Base-by-base conservation (phyloP, 2,329 filamentous ascomycete species). In the Colletotrichum horii region DNA sequence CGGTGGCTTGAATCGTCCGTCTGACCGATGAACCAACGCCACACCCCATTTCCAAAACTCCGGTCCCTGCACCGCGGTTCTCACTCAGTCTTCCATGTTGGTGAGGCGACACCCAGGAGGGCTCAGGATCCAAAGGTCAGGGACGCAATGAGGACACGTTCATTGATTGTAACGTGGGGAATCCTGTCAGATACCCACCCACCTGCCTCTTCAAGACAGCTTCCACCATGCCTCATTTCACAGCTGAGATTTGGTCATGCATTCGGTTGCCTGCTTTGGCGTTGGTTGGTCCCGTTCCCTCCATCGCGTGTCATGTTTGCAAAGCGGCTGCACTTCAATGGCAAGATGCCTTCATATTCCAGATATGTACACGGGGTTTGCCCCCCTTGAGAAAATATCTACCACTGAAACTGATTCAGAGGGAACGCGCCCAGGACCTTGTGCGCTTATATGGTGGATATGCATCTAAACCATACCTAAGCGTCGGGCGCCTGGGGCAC, bases 151-250 rank as follows among this genome's bases (percentile, higher is more conserved):
- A 75, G 71, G 74, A 76, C 74, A 76, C 74, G 74, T 76, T 76
- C 74, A 16, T 36, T 48, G 26, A 75, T 72, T 64, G 56, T 56
- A 43, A 22, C 64, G 30, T 66, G 69, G 73, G 69, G 69, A 73
- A 65, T 73, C 70, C 73, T 62, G 61, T 43, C 19, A 19, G n/a
- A 34, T 56, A 52, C 24, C 61, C 71, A 75, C 74, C 56, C 71
- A 76, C 71, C 65, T 75, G 74, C 70, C 74, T 70, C 12, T 70
- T 75, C 15, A 26, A 76, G 71, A 70, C 55, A 68, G 73, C 70
- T 75, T 28, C 22, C 58, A 14, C 43, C 58, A 15, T 65, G 69
- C 43, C 69, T 73, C 34, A 74, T 69, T 9, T 65, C n/a, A 16
- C 56, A 73, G 43, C 38, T 56, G 43, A 73, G 26, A 68, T 68